Evolutionary conservation across 2,329 filamentous ascomycete genomes (phyloP).

Genomic region (Alternaria angustiovoidea): DNA sequence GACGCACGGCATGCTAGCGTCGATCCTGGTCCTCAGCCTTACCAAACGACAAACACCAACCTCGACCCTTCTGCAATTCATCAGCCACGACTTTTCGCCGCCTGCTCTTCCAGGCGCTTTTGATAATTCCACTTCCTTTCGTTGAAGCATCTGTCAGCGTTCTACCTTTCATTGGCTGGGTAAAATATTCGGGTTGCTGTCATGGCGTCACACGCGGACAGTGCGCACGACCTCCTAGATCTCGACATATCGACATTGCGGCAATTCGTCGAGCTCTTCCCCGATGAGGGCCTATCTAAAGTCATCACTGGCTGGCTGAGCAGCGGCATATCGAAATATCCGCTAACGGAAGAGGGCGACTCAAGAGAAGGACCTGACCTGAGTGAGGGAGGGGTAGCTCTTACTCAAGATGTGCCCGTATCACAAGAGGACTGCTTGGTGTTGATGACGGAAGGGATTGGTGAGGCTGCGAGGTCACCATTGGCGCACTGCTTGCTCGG

Average conservation of each 20-base stretch:
- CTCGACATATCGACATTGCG: constrained; percentile 81
- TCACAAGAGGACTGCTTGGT: constrained; percentile 81
- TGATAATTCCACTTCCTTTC: not conserved
- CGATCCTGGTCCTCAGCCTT: constrained; percentile 37
- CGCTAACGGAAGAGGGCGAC: constrained; percentile 53
- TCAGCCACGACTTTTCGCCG: not conserved
- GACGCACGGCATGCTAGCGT: constrained; percentile 35
- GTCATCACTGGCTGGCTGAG: constrained; percentile 83
- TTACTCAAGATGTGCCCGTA: constrained; percentile 62
- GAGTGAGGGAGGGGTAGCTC: constrained; percentile 54
- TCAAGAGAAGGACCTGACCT: constrained; percentile 51
- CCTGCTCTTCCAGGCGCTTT: not conserved
- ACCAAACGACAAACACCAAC: constrained; percentile 34
- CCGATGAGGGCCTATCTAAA: constrained; percentile 81
- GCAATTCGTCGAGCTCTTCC: constrained; percentile 84
- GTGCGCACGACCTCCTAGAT: constrained; percentile 58
- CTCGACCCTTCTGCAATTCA: constrained; percentile 18
- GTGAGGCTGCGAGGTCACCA: constrained; percentile 67
- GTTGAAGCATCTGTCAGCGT: constrained; percentile 4
- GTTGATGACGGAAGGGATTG: constrained; percentile 72
- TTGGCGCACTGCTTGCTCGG: constrained; percentile 84
- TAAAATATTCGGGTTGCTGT: constrained; percentile 12
- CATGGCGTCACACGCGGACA: constrained; percentile 49
- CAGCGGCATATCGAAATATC: constrained; percentile 85
- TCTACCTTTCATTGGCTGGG: constrained; percentile 6